Conservation (phyloP, 176 grass and related monocot species). For the Musa acuminata region DNA sequence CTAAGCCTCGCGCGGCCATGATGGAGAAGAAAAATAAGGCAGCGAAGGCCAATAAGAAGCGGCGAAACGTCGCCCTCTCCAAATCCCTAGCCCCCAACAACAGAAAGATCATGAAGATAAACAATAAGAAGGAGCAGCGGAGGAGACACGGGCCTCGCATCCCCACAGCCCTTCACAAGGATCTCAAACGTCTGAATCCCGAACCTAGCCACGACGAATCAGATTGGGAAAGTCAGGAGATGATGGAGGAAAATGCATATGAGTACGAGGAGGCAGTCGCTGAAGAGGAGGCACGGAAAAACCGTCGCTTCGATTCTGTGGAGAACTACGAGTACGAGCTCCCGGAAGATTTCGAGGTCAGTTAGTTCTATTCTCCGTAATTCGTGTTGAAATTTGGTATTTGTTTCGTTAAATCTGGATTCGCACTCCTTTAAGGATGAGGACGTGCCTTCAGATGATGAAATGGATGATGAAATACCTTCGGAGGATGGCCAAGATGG, state of each 20-base stretch:
- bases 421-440: conserved; percentile 40
- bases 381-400: neutral
- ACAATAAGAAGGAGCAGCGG: conserved; percentile 10
- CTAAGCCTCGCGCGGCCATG: neutral
- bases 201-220: neutral
- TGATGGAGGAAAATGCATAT: conserved; percentile 42
- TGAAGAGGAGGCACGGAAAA: conserved; percentile 78
- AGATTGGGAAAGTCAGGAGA: conserved; percentile 5
- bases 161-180: conserved; percentile 34
- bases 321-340: conserved; percentile 77
- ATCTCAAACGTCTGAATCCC: conserved; percentile 43
- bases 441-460: conserved; percentile 80
- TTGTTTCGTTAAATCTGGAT: neutral
- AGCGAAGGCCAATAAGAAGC: neutral
- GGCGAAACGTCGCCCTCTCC: neutral
- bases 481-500: conserved; percentile 27
- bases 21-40: conserved; percentile 14
- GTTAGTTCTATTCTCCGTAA: neutral
- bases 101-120: conserved; percentile 10
- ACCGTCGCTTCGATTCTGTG: conserved; percentile 72
- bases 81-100: neutral
- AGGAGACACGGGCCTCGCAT: conserved; percentile 43
- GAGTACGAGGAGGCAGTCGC: conserved; percentile 71
- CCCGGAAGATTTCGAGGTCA: conserved; percentile 40
- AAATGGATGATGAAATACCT: conserved; percentile 41